Conservation (phyloP, 106 monocot species). For the Dendrobium catenatum region DNA sequence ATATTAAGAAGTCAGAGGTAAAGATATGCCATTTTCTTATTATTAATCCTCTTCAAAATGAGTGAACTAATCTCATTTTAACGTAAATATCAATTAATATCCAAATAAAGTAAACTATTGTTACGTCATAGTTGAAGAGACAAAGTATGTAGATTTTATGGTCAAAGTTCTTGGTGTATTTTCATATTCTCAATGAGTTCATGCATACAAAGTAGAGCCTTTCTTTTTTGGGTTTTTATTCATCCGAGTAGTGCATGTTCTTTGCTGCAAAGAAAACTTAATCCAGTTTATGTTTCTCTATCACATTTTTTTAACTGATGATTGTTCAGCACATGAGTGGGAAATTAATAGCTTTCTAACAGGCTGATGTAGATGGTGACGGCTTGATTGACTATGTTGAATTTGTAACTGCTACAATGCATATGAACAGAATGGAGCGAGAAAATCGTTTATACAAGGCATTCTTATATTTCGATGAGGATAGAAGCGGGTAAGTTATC, state of each 20-base stretch:
- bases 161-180: not conserved
- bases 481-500: constrained; percentile 60
- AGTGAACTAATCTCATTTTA: not conserved
- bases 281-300: constrained; percentile 3
- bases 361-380: constrained; percentile 93
- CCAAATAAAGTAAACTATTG: not conserved
- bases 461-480: constrained; percentile 81
- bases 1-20: not conserved
- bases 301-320: constrained; percentile 1
- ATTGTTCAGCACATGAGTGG: not conserved
- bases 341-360: constrained; percentile 5
- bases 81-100: not conserved
- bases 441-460: constrained; percentile 70
- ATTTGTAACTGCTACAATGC: constrained; percentile 79
- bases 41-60: not conserved
- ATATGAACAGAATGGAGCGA: constrained; percentile 73
- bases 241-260: not conserved
- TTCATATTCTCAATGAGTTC: not conserved
- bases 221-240: not conserved
- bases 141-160: not conserved
- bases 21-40: not conserved
- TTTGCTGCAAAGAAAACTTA: not conserved
- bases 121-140: not conserved
- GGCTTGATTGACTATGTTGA: constrained; percentile 81
- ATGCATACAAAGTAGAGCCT: not conserved